Evolutionary conservation across 352 stramenopile genomes (phyloP).

Genomic region (Thalassiosira oceanica): DNA sequence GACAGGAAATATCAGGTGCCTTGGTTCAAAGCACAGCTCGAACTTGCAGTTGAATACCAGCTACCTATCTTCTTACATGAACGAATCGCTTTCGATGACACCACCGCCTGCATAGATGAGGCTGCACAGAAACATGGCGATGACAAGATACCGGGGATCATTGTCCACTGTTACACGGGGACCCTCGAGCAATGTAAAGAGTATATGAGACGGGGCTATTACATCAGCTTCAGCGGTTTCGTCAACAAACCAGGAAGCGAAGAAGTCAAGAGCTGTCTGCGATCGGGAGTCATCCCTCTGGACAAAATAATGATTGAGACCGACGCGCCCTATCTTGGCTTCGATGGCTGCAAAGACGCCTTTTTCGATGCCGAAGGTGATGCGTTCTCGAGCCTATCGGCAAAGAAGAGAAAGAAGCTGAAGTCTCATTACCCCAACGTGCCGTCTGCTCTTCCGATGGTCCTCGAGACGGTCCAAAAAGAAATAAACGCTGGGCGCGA

Average conservation of each 20-base stretch:
- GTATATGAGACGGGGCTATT: slow-evolving; percentile 73
- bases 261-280: slow-evolving; percentile 52
- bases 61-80: slow-evolving; percentile 80
- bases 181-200: slow-evolving; percentile 61
- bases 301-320: slow-evolving; percentile 79
- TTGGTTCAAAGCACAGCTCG: slow-evolving; percentile 69
- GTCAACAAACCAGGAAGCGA: slow-evolving; percentile 59
- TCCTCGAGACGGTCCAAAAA: slow-evolving; percentile 55
- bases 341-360: slow-evolving; percentile 51
- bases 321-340: slow-evolving; percentile 81
- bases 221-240: slow-evolving; percentile 68
- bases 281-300: slow-evolving; percentile 62
- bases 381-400: slow-evolving; percentile 20
- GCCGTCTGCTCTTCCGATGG: slow-evolving; percentile 49
- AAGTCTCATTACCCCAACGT: slow-evolving; percentile 76
- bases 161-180: slow-evolving; percentile 82
- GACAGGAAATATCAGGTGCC: slow-evolving; percentile 55
- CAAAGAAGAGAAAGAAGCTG: slow-evolving; percentile 74
- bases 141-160: slow-evolving; percentile 41
- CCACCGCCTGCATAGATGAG: slow-evolving; percentile 61
- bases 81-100: slow-evolving; percentile 71
- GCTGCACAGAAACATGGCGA: slow-evolving; percentile 18
- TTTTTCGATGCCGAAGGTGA: slow-evolving; percentile 56
- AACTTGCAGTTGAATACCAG: slow-evolving; percentile 63
- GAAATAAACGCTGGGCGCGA: slow-evolving; percentile 45